Evolutionary conservation across 768 basidiomycete genomes (phyloP).

Genomic region (Lactarius quietus): DNA sequence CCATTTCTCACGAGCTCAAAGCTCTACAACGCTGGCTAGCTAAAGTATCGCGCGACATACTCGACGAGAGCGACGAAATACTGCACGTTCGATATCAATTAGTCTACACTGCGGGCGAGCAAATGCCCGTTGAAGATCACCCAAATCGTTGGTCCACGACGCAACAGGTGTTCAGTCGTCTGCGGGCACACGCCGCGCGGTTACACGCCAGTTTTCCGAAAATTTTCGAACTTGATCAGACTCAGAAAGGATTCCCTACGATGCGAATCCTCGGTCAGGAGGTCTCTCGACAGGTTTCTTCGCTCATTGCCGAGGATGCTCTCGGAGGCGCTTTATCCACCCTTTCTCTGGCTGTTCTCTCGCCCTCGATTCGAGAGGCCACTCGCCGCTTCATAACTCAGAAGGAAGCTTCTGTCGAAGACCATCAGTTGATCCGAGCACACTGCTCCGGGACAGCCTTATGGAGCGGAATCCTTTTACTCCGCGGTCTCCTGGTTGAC

Average conservation of each 20-base stretch:
- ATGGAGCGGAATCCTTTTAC: conserved; percentile 41
- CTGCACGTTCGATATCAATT: conserved; percentile 46
- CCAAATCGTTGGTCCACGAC: conserved; percentile 43
- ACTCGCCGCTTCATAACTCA: conserved; percentile 6
- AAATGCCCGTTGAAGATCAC: conserved; percentile 37
- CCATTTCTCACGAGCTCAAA: not conserved
- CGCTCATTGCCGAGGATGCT: conserved; percentile 2
- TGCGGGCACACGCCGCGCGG: conserved; percentile 24
- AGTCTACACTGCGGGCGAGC: conserved; percentile 43
- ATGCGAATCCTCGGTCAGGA: conserved; percentile 4
- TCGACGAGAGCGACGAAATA: conserved; percentile 33
- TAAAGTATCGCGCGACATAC: conserved; percentile 13
- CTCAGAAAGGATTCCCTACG: conserved; percentile 2
- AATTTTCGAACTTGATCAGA: not conserved
- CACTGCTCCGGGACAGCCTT: conserved; percentile 13
- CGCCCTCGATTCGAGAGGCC: not conserved
- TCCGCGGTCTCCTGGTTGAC: conserved; percentile 43
- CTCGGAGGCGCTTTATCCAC: conserved; percentile 1
- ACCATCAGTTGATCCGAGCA: not conserved
- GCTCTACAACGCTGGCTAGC: not conserved
- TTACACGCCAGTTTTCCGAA: not conserved
- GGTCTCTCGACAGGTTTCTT: not conserved
- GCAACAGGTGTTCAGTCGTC: conserved; percentile 40
- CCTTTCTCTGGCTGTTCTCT: not conserved
- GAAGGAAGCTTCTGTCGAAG: not conserved